phyloP scores from a whole-genome alignment of 2,329 filamentous ascomycete species.

The Calonectria pteridis region DNA sequence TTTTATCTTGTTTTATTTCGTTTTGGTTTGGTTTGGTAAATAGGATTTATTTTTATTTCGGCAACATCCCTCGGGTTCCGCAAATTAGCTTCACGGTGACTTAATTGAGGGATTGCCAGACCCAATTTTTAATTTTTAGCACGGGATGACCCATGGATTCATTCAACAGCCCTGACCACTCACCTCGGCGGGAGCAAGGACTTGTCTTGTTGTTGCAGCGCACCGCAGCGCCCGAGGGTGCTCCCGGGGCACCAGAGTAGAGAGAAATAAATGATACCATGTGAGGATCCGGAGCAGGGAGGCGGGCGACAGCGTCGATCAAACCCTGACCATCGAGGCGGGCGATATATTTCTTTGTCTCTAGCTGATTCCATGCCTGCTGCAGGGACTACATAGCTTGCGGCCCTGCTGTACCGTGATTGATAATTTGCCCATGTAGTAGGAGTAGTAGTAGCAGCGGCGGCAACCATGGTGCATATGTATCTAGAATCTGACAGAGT shows the following conservation, averaged over 20 bases:
- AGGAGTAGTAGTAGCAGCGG: too few relatives aligned
- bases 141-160: constrained; percentile 16
- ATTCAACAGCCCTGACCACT: constrained; percentile 10
- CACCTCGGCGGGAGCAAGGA: background rate
- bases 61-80: constrained; percentile 6
- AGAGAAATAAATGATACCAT: background rate
- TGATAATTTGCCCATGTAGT: background rate
- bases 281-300: constrained; percentile 6
- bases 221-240: background rate
- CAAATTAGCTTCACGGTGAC: constrained; percentile 10
- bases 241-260: background rate
- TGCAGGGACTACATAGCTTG: background rate
- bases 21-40: background rate
- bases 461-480: background rate
- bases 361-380: background rate
- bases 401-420: background rate
- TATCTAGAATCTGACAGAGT: background rate
- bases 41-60: background rate
- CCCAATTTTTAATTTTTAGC: constrained; percentile 12
- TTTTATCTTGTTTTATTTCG: background rate
- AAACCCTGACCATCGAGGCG: constrained; percentile 1
- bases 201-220: background rate
- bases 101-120: constrained; percentile 16
- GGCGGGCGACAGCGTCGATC: background rate
- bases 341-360: constrained; percentile 1